phyloP scores from a whole-genome alignment of 23 red algal species.

The Cyanidiococcus yangmingshanensis region DNA sequence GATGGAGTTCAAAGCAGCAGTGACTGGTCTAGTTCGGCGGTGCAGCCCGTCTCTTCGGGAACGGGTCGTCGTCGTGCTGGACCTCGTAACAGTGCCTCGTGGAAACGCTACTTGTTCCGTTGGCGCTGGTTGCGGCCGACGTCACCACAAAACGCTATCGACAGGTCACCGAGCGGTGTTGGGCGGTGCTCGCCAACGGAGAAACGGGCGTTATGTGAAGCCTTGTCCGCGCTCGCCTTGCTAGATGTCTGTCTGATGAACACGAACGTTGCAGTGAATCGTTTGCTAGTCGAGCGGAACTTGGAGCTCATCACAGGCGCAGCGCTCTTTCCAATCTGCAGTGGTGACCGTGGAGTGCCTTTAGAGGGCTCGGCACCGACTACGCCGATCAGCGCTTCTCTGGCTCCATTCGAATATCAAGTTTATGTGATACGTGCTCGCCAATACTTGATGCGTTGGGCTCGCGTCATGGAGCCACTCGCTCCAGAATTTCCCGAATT shows the following conservation, averaged over 20 bases:
- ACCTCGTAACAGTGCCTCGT: no score
- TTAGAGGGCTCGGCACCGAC: neutral
- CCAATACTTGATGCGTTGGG: neutral
- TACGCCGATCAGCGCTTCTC: neutral
- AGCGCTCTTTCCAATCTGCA: neutral
- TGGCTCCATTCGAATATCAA: neutral
- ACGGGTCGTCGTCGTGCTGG: neutral
- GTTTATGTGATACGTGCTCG: neutral
- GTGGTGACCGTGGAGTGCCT: neutral
- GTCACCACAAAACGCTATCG: neutral
- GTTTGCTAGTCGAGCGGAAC: neutral
- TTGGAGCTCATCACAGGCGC: neutral
- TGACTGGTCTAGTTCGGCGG: neutral
- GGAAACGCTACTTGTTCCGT: no score
- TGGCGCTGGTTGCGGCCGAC: neutral
- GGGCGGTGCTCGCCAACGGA: neutral
- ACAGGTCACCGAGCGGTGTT: neutral
- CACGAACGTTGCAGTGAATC: constrained; percentile 6
- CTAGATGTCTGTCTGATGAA: neutral
- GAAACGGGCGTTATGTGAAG: neutral
- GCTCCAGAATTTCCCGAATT: neutral
- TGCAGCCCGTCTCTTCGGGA: neutral
- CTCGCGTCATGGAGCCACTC: neutral
- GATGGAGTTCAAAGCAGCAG: no score
- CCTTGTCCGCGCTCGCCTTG: neutral